These are phyloP conservation scores for Rhizopogon roseolus DNA, from an alignment of 768 basidiomycete genomes.

Conservation along the genomic window DNA sequence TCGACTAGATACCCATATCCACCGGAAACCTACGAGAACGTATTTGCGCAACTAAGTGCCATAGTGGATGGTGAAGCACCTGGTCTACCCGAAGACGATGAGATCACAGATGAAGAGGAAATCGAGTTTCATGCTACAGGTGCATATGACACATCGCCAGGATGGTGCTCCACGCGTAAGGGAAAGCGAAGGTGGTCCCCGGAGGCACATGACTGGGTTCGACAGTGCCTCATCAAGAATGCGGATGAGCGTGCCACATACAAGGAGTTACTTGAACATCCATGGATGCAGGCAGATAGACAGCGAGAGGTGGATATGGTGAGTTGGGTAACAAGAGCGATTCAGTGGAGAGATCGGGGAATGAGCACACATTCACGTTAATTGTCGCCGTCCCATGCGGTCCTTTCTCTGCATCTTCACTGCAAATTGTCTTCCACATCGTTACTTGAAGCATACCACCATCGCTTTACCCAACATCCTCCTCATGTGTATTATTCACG, in stretches of 20 bases:
- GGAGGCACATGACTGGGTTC: constrained; percentile 79
- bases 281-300: constrained; percentile 64
- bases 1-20: constrained; percentile 81
- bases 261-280: constrained; percentile 76
- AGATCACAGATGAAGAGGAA: constrained; percentile 7
- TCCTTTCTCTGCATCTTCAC: not conserved
- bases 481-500: not conserved
- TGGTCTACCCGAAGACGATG: constrained; percentile 62
- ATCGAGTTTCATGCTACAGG: not conserved
- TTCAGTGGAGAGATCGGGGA: constrained; percentile 30
- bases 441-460: not conserved
- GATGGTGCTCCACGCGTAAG: constrained; percentile 12
- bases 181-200: constrained; percentile 22
- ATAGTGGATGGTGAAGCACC: constrained; percentile 96
- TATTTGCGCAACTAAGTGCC: constrained; percentile 94
- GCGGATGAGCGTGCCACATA: constrained; percentile 80
- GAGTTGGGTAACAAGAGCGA: constrained; percentile 67
- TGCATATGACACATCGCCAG: not conserved
- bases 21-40: constrained; percentile 94
- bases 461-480: not conserved
- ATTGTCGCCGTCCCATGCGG: not conserved
- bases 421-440: not conserved
- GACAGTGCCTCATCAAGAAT: constrained; percentile 74
- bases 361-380: not conserved
- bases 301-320: constrained; percentile 75